A percentile compares a stretch with the other conserved stretches of the same genome.
Conservation (phyloP, 441 rosid species). For the Croton laevigatus region DNA sequence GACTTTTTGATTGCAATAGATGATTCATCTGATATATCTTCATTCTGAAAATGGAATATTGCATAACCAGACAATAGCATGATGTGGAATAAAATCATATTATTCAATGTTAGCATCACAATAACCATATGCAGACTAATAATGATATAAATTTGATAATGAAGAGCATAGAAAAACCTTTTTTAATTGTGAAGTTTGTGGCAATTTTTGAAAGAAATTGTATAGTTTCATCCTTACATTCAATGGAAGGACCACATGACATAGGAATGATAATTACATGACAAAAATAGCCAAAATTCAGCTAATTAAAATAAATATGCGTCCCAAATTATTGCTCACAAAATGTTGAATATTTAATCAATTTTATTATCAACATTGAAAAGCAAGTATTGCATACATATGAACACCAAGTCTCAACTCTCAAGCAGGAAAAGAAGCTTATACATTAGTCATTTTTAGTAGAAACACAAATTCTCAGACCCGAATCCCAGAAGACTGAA, state of each 20-base stretch:
- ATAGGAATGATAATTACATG: neutral
- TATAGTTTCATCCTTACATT: neutral
- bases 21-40: neutral
- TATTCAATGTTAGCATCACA: neutral
- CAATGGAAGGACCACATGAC: conserved; percentile 1
- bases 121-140: neutral
- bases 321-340: neutral
- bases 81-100: neutral
- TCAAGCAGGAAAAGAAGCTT: neutral
- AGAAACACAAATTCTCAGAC: too few relatives aligned
- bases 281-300: neutral
- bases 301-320: neutral
- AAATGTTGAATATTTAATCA: neutral
- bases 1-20: neutral
- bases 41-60: neutral
- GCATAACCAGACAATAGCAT: neutral
- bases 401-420: neutral
- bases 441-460: neutral
- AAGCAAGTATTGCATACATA: neutral
- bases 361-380: conserved; percentile 1
- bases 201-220: neutral
- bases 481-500: too few relatives aligned
- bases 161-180: neutral
- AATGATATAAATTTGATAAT: neutral
- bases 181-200: neutral